A percentile compares a stretch with the other conserved stretches of the same genome.
phyloP scores from a whole-genome alignment of 495 filamentous ascomycete genomes.

The Saxophila tyrrhenica region DNA sequence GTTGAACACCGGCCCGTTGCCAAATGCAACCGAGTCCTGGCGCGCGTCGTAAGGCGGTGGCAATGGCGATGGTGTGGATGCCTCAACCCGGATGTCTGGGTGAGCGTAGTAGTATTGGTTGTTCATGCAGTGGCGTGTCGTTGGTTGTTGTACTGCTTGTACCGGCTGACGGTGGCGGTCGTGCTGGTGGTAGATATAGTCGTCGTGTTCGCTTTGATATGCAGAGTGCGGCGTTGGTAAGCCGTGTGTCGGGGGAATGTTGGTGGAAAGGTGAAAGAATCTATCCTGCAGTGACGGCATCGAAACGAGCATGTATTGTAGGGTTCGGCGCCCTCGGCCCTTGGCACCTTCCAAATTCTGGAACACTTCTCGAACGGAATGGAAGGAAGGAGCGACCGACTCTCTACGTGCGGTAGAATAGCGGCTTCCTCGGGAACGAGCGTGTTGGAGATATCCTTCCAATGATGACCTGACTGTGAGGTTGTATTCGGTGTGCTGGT shows the following conservation, averaged over 20 bases:
- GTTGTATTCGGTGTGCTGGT: no score
- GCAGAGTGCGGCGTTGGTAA: neutral
- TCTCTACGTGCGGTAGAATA: no score
- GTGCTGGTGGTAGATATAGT: neutral
- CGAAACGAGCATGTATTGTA: no score
- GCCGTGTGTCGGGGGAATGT: no score
- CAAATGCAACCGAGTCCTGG: neutral
- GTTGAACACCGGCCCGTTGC: neutral
- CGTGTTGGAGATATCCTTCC: neutral
- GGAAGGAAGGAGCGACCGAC: neutral
- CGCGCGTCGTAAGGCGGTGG: neutral
- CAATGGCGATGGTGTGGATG: neutral
- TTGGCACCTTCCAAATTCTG: no score
- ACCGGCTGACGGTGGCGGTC: neutral
- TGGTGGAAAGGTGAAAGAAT: no score
- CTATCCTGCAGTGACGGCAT: no score
- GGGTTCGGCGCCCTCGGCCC: no score
- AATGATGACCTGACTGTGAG: neutral
- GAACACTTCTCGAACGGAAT: neutral
- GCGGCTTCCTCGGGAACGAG: no score
- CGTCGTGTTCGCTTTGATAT: neutral
- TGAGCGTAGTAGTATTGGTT: neutral
- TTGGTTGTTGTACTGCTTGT: neutral
- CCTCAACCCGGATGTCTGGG: constrained; percentile 1
- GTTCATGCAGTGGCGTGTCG: neutral